These are phyloP conservation scores for Suillus subluteus DNA, from an alignment of 768 basidiomycete genomes.

Conservation along the genomic window DNA sequence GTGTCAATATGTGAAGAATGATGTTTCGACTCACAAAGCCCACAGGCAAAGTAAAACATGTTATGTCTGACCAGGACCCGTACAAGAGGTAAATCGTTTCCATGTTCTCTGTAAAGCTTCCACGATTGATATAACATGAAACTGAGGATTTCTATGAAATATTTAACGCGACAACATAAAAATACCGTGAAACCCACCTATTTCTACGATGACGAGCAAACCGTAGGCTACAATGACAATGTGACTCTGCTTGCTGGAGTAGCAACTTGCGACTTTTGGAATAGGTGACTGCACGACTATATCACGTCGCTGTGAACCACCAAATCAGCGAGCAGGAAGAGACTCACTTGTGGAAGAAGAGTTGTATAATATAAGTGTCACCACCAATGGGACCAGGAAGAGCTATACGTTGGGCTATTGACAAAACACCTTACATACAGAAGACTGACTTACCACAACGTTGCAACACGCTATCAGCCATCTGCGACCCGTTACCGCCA, in stretches of 20 bases:
- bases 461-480: not conserved
- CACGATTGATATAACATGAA: constrained; percentile 2
- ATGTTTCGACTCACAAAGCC: not conserved
- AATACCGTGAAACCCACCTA: not conserved
- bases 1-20: not conserved
- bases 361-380: not conserved
- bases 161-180: not conserved
- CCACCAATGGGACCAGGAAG: not conserved
- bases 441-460: not conserved
- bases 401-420: not conserved
- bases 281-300: not conserved
- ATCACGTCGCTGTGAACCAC: not conserved
- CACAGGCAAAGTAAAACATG: not conserved
- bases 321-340: not conserved
- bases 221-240: not conserved
- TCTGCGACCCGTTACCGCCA: not conserved
- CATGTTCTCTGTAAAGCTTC: not conserved
- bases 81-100: not conserved
- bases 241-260: not conserved
- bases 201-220: not conserved
- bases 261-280: not conserved
- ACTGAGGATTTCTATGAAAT: not conserved
- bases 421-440: not conserved
- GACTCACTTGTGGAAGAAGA: constrained; percentile 3
- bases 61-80: not conserved